Conservation (phyloP, 2,329 filamentous ascomycete species). For the Colletotrichum salicis region DNA sequence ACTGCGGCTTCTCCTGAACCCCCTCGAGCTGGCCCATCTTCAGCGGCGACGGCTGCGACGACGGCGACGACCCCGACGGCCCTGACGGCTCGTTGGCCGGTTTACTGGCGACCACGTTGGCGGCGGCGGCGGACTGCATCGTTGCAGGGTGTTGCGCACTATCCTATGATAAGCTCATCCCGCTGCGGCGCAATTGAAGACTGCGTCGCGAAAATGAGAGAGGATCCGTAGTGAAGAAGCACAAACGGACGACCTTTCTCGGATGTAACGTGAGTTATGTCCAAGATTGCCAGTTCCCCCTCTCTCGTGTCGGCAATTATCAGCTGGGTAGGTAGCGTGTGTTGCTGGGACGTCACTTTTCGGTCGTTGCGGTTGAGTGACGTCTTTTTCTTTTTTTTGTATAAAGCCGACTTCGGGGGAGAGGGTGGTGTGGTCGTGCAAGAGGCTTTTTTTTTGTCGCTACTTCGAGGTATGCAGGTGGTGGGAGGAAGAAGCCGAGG, state of each 20-base stretch:
- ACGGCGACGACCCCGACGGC: neutral
- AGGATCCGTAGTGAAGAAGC: neutral
- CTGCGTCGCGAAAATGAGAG: constrained; percentile 5
- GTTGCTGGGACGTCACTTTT: constrained; percentile 10
- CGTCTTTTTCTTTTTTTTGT: neutral
- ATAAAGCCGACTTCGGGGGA: constrained; percentile 25
- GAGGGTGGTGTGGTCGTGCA: neutral
- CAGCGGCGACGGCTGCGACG: constrained; percentile 4
- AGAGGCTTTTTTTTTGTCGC: neutral
- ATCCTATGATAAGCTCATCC: constrained; percentile 16
- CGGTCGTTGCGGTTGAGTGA: neutral
- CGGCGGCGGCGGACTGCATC: constrained; percentile 40
- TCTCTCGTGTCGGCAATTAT: constrained; percentile 2
- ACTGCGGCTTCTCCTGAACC: constrained; percentile 16
- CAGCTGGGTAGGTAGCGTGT: neutral
- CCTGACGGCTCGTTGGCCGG: constrained; percentile 11
- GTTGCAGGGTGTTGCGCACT: constrained; percentile 35
- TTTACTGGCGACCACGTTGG: constrained; percentile 20
- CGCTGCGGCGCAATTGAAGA: constrained; percentile 21
- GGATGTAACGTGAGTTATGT: neutral
- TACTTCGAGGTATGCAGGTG: neutral
- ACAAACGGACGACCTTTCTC: neutral
- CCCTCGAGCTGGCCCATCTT: constrained; percentile 9
- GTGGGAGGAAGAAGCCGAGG: constrained; percentile 21
- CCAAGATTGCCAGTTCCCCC: constrained; percentile 1